Evolutionary conservation across 108 stramenopile genomes (phyloP), one percentile per base, ranked within the genome.

Genomic region (Cylindrotheca fusiformis): DNA sequence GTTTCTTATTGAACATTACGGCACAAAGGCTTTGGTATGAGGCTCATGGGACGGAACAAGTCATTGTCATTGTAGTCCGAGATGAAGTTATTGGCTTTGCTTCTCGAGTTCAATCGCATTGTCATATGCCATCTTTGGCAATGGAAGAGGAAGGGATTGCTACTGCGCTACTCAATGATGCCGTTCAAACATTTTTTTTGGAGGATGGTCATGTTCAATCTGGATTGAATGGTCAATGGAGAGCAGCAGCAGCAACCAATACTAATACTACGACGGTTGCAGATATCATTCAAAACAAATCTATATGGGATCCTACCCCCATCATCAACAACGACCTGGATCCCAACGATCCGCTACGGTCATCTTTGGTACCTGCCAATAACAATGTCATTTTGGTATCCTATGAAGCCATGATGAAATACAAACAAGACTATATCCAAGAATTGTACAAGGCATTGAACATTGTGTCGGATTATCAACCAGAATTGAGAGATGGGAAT

Each of bases 391-490:
- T 41, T 6, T 41, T 41, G 36, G 36, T 56, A 30, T 56, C 55
- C 55, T 56, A 56, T 4, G 55, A 56, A 56, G 55, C 55, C 28
- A 56, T 56, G 55, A 56, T 56, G 55, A 56, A 1, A 2, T 26
- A 18, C 2, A 18, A 56, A 1, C 18, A 26, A 56, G 30, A 21
- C 29, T 56, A 56, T 31, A 8, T 26, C 14, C 12, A 12, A 31
- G 24, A 26, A 29, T 20, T 56, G 2, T 56, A 56, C 26, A 21
- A 30, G 18, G 24, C 8, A 30, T 6, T 56, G 28, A 18, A 31
- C 10, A 56, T 56, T 56, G 17, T 12, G 1, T 26, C 30, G 18
- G 1, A 1, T 14, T 56, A 32, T 3, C 29, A n/a, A n/a, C 55
- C 55, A 1, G 29, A 14, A 12, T 56, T 56, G 1, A 29, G 21